phyloP scores from a whole-genome alignment of 2,329 filamentous ascomycete species.

The Paraphoma chrysanthemicola region DNA sequence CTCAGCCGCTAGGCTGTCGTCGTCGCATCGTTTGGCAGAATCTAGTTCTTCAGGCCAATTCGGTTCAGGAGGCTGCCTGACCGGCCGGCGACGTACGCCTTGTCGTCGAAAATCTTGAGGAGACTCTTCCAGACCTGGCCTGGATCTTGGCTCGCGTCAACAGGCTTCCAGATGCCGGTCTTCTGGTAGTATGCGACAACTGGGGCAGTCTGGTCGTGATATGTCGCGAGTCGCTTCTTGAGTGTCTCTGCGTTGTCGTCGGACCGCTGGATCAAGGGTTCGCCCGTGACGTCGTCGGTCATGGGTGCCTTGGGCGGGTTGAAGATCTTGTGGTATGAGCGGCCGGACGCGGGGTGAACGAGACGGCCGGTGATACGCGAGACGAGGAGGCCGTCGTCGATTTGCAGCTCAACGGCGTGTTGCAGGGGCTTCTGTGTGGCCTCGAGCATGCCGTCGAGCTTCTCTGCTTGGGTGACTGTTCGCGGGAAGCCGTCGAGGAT shows the following conservation, averaged over 20 bases:
- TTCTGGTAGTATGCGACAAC: constrained; percentile 97
- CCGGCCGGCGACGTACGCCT: constrained; percentile 46
- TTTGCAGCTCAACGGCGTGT: constrained; percentile 95
- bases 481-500: constrained; percentile 99
- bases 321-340: constrained; percentile 98
- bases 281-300: constrained; percentile 96
- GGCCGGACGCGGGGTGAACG: constrained; percentile 93
- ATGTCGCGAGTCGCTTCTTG: constrained; percentile 91
- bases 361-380: constrained; percentile 95
- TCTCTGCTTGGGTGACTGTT: constrained; percentile 92
- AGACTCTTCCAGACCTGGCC: constrained; percentile 95
- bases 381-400: constrained; percentile 92
- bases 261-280: constrained; percentile 93
- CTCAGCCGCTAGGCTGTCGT: neutral
- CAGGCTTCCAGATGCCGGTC: constrained; percentile 93
- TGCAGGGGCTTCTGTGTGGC: constrained; percentile 83
- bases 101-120: constrained; percentile 79
- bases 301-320: constrained; percentile 94
- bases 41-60: constrained; percentile 61
- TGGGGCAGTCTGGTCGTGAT: constrained; percentile 91
- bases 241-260: constrained; percentile 97
- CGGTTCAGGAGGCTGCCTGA: constrained; percentile 59
- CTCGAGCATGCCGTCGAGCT: constrained; percentile 89
- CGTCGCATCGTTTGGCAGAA: neutral
- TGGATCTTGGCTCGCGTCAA: constrained; percentile 96